These are phyloP conservation scores for Amylostereum chailletii DNA, from an alignment of 1,284 basidiomycete genomes.

Conservation along the genomic window DNA sequence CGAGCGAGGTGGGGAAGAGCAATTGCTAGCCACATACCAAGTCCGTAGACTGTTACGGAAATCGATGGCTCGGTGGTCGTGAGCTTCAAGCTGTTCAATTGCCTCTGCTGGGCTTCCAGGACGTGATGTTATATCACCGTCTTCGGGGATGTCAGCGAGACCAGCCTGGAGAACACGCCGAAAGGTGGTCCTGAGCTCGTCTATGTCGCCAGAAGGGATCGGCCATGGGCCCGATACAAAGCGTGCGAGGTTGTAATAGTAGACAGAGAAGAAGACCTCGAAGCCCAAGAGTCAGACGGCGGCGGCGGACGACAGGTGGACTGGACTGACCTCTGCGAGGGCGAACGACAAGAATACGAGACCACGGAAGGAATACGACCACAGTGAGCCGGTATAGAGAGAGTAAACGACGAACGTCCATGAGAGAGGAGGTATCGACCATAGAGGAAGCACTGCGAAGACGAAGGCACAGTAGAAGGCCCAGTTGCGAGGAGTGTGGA, in stretches of 20 bases:
- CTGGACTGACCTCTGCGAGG: constrained; percentile 45
- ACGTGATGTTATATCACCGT: constrained; percentile 36
- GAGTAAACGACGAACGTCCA: constrained; percentile 62
- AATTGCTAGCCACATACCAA: constrained; percentile 27
- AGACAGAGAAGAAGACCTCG: constrained; percentile 73
- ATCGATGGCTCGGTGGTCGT: constrained; percentile 70
- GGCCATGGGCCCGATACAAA: constrained; percentile 45
- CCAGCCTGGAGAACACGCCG: constrained; percentile 55
- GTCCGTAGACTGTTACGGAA: constrained; percentile 65
- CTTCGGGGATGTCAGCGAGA: constrained; percentile 42
- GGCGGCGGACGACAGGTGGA: constrained; percentile 5
- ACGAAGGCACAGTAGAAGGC: constrained; percentile 57
- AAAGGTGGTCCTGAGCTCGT: constrained; percentile 53
- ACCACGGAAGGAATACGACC: constrained; percentile 29
- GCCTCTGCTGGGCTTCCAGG: constrained; percentile 56
- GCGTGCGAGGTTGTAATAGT: constrained; percentile 50
- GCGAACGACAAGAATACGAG: constrained; percentile 37
- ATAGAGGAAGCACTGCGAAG: constrained; percentile 57
- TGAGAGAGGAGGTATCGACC: constrained; percentile 59
- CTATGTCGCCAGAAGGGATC: constrained; percentile 34
- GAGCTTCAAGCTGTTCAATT: constrained; percentile 43
- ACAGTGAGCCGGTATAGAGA: constrained; percentile 36
- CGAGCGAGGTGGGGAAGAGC: constrained; percentile 1
- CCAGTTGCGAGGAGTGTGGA: constrained; percentile 26
- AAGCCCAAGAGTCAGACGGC: neutral